Evolutionary conservation across 1,139 yeast genomes (phyloP), one percentile per base, ranked within the genome.

Genomic region (Candida frijolesensis): DNA sequence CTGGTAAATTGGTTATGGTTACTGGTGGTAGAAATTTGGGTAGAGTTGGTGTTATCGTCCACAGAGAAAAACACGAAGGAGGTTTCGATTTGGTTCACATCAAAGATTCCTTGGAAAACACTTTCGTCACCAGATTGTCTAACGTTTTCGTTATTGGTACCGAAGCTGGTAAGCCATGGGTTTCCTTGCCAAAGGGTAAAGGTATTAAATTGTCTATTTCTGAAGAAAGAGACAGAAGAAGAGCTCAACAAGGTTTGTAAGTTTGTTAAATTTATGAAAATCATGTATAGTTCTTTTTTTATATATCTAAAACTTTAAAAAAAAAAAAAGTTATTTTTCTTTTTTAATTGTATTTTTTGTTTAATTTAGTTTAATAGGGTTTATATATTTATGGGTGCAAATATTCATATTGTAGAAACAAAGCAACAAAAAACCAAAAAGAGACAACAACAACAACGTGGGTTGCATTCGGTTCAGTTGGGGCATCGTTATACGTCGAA

Each of bases 11-110:
- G 74, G 97, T 87, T 64, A 92, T 91, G 95, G 95, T 89, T 76
- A 92, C 97, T 64, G 98, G 98, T 83, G 98, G 98, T 82, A 94
- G 97, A 82, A 91, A 90, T 88, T 86, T 92, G 96, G 99, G 99
- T 76, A 89, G 99, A 82, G 92, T 91, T 74, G 99, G 99, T 87
- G 91, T 89, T 66, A 91, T 92, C 76, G 83, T 87, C 67, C 97
- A 92, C 95, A 88, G 96, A 82, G 99, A 92, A 83, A 90, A 89
- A 82, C 99, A 92, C 85, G 97, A 92, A 77, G 99, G 99, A 78
- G 98, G 98, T 77, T 92, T 94, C 84, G 98, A 92, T 79, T 87
- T 92, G 78, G 97, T 92, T 68, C 98, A 92, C 89, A 87, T 92
- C 78, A 92, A 92, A 87, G 99, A 92, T 76, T 79, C 96, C 60